Conservation (phyloP, 345 rosid genomes). For the Jatropha curcas region DNA sequence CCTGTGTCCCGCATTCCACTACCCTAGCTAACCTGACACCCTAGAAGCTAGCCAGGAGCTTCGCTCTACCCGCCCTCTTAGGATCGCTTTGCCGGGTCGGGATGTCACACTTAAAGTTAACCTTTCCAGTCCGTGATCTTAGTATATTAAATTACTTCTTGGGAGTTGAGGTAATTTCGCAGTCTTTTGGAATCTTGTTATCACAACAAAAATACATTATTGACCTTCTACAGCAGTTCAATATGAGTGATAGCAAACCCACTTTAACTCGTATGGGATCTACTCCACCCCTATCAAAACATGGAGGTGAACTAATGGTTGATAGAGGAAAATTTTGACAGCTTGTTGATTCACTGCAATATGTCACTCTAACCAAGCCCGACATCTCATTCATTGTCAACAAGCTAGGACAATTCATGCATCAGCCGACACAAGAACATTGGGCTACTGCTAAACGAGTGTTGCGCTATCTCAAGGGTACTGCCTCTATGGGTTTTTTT, state of each 20-base stretch:
- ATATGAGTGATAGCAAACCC: not conserved
- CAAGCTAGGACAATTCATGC: no score
- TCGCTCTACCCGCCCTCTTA: no score
- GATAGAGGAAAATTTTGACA: not conserved
- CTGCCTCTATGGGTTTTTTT: no score
- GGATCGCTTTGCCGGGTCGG: no score
- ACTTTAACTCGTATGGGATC: not conserved
- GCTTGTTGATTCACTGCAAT: not conserved
- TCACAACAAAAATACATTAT: not conserved
- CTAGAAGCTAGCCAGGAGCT: no score
- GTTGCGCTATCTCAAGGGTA: not conserved
- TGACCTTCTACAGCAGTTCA: not conserved
- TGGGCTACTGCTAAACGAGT: not conserved
- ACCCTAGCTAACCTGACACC: no score
- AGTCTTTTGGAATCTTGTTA: not conserved
- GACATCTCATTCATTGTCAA: not conserved
- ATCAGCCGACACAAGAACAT: not conserved
- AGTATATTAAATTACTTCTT: no score
- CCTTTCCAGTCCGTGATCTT: no score
- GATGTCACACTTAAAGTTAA: no score
- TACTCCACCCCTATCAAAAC: not conserved
- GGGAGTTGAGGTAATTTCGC: no score
- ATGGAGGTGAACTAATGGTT: not conserved
- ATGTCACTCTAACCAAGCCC: not conserved
- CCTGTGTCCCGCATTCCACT: no score